phyloP scores from a whole-genome alignment of 768 basidiomycete genomes.

The Psilocybe cyanescens region DNA sequence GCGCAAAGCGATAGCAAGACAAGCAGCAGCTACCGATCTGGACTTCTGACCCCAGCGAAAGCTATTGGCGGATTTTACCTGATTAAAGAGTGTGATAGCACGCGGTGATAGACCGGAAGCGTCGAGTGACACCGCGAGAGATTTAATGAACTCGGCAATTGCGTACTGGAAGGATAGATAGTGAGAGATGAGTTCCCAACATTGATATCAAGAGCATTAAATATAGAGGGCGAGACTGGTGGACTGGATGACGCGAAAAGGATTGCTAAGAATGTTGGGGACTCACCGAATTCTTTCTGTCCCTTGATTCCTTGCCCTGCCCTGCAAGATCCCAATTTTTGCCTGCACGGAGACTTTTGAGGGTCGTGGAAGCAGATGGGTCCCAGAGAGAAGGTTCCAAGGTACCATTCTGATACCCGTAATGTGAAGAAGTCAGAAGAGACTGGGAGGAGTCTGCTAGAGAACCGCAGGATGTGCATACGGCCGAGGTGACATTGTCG shows the following conservation, averaged over 20 bases:
- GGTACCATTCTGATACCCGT: conserved; percentile 37
- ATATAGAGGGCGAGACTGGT: conserved; percentile 19
- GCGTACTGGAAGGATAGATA: conserved; percentile 48
- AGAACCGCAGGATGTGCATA: conserved; percentile 77
- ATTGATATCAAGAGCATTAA: conserved; percentile 16
- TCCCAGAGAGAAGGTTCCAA: conserved; percentile 34
- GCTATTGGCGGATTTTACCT: conserved; percentile 58
- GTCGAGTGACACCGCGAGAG: conserved; percentile 61
- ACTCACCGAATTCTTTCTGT: conserved; percentile 66
- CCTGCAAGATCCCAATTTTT: conserved; percentile 66
- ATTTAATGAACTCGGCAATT: conserved; percentile 65
- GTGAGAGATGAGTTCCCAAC: conserved; percentile 15
- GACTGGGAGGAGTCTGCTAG: conserved; percentile 65
- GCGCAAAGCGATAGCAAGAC: conserved; percentile 71
- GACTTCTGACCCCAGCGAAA: conserved; percentile 80
- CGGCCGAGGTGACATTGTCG: conserved; percentile 58
- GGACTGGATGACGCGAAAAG: conserved; percentile 14
- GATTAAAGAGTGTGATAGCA: conserved; percentile 69
- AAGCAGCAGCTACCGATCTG: conserved; percentile 69
- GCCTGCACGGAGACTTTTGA: conserved; percentile 52
- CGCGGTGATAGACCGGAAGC: conserved; percentile 66
- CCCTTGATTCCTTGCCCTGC: conserved; percentile 66
- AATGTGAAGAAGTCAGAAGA: conserved; percentile 50
- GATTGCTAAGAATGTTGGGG: conserved; percentile 9
- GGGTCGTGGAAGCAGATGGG: conserved; percentile 36